Percentiles rank a stretch among this genome's conserved stretches.
These are phyloP conservation scores for Penicillium tannophilum DNA, from an alignment of 495 filamentous ascomycete genomes.

Conservation along the genomic window DNA sequence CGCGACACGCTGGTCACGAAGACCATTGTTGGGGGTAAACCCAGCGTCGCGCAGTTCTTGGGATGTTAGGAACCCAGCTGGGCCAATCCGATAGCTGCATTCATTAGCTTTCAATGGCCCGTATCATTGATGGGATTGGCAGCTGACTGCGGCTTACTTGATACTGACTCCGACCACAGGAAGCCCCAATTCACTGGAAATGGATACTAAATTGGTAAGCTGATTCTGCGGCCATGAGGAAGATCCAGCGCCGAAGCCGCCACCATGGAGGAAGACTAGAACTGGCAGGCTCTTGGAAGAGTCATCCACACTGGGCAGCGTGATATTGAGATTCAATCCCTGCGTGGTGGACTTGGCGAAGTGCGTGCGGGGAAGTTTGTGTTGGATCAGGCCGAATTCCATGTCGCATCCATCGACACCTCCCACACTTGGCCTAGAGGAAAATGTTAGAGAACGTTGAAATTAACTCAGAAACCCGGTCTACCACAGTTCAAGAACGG, in stretches of 20 bases:
- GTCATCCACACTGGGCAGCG: neutral
- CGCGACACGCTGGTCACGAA: slow-evolving; percentile 15
- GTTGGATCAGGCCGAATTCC: neutral
- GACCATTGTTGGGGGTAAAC: slow-evolving; percentile 1
- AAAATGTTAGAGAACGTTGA: neutral
- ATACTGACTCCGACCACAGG: neutral
- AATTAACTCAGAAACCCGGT: too few relatives aligned
- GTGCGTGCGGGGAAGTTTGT: neutral
- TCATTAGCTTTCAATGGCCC: neutral
- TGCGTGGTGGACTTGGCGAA: neutral
- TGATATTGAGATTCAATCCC: neutral
- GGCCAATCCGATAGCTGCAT: slow-evolving; percentile 1
- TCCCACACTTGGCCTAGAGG: neutral
- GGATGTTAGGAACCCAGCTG: neutral
- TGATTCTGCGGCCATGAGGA: neutral
- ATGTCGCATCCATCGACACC: neutral
- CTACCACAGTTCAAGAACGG: neutral
- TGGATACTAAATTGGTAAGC: neutral
- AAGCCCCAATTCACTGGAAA: neutral
- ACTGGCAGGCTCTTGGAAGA: neutral
- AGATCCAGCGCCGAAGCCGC: neutral
- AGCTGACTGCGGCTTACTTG: neutral
- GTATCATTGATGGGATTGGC: neutral
- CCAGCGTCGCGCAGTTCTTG: slow-evolving; percentile 3
- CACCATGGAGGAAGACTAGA: neutral